Conservation (phyloP, 2,329 filamentous ascomycete species). For the Cordyceps fumosorosea region DNA sequence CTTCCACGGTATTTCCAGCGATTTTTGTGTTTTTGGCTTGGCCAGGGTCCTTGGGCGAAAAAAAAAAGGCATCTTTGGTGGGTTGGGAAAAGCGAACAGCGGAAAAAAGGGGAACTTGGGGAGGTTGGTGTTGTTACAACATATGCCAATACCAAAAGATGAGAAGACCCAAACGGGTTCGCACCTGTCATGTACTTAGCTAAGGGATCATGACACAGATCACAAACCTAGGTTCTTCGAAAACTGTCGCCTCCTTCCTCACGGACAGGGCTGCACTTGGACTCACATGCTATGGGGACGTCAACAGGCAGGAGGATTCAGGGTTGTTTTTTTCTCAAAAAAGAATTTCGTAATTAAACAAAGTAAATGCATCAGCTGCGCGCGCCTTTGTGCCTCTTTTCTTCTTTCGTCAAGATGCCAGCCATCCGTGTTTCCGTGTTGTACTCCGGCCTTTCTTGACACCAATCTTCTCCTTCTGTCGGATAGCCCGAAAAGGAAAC, state of each 20-base stretch:
- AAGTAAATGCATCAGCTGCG: constrained; percentile 15
- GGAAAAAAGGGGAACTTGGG: neutral
- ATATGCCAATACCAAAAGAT: too few relatives aligned
- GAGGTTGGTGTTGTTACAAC: too few relatives aligned
- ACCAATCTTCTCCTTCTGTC: neutral
- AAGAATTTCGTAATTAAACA: constrained; percentile 12
- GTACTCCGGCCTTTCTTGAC: neutral
- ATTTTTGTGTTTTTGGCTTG: neutral
- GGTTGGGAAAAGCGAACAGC: neutral
- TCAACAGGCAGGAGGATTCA: neutral
- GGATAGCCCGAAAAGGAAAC: neutral
- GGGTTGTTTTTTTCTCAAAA: neutral
- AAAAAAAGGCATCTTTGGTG: neutral
- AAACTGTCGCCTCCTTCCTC: neutral
- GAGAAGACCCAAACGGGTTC: too few relatives aligned
- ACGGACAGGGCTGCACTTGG: too few relatives aligned
- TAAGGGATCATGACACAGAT: too few relatives aligned
- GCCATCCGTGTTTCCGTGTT: neutral
- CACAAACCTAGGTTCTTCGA: too few relatives aligned
- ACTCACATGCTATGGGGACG: neutral
- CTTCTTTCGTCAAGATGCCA: neutral
- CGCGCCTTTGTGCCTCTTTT: constrained; percentile 6
- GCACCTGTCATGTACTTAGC: too few relatives aligned
- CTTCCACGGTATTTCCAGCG: neutral
- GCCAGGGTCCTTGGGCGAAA: neutral